Evolutionary conservation across 768 basidiomycete species (phyloP).

Genomic region (Hysterangium stoloniferum): DNA sequence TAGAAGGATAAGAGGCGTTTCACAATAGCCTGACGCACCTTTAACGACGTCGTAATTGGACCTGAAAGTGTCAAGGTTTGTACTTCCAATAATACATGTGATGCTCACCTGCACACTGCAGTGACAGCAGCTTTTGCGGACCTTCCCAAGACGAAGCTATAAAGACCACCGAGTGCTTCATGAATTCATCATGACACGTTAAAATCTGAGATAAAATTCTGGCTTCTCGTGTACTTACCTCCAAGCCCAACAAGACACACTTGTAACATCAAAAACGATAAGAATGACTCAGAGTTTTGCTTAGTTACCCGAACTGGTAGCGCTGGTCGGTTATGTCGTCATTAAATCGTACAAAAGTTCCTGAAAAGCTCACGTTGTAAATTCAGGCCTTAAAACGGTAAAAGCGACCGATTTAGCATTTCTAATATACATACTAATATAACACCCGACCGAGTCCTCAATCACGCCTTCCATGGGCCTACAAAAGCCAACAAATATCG

Average conservation of each 20-base stretch:
- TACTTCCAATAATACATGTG: neutral
- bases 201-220: neutral
- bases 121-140: constrained; percentile 20
- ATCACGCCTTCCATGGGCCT: no score
- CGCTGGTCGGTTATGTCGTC: no score
- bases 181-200: neutral
- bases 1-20: neutral
- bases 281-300: no score
- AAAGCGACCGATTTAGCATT: no score
- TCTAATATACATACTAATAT: no score
- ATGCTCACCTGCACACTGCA: constrained; percentile 24
- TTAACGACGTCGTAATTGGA: constrained; percentile 8
- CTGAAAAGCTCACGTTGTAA: no score
- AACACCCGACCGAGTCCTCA: no score
- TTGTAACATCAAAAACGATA: neutral
- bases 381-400: no score
- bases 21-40: neutral
- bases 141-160: constrained; percentile 21
- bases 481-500: no score
- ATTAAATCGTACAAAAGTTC: no score
- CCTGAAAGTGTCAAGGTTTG: neutral
- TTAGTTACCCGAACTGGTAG: no score
- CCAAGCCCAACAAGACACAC: constrained; percentile 15
- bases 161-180: constrained; percentile 25
- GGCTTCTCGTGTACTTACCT: constrained; percentile 4